These are phyloP conservation scores for Sphaerulina populicola DNA, from an alignment of 2,329 filamentous ascomycete species.

Conservation along the genomic window DNA sequence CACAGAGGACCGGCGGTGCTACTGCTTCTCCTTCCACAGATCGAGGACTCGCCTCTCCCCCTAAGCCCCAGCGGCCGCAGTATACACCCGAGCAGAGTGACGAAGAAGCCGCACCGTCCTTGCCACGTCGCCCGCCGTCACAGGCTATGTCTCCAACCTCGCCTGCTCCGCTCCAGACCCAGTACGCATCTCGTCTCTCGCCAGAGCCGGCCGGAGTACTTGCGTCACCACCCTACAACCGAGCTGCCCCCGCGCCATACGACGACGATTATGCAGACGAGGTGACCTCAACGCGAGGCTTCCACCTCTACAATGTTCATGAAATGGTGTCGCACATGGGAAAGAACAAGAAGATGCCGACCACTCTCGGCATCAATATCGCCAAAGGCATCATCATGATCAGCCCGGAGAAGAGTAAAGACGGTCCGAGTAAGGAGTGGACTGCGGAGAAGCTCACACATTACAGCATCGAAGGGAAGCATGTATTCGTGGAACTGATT, in stretches of 20 bases:
- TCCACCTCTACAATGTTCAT: constrained; percentile 92
- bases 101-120: constrained; percentile 52
- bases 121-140: constrained; percentile 56
- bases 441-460: constrained; percentile 90
- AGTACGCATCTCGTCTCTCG: constrained; percentile 34
- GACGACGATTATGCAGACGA: constrained; percentile 39
- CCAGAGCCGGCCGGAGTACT: constrained; percentile 38
- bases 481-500: constrained; percentile 90
- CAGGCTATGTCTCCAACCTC: constrained; percentile 10
- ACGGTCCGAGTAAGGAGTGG: constrained; percentile 87
- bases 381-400: constrained; percentile 83
- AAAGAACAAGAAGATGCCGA: constrained; percentile 96
- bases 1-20: constrained; percentile 39
- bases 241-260: constrained; percentile 33
- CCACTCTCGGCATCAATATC: constrained; percentile 88
- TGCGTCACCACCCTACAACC: constrained; percentile 50
- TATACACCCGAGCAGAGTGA: constrained; percentile 62
- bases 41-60: constrained; percentile 41
- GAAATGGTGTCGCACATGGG: constrained; percentile 97
- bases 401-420: constrained; percentile 71
- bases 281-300: constrained; percentile 61
- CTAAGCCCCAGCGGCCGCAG: constrained; percentile 47
- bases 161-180: constrained; percentile 36
- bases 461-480: constrained; percentile 95
- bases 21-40: constrained; percentile 22